phyloP scores from a whole-genome alignment of 306 rosid species.

The Calophaca sinica region DNA sequence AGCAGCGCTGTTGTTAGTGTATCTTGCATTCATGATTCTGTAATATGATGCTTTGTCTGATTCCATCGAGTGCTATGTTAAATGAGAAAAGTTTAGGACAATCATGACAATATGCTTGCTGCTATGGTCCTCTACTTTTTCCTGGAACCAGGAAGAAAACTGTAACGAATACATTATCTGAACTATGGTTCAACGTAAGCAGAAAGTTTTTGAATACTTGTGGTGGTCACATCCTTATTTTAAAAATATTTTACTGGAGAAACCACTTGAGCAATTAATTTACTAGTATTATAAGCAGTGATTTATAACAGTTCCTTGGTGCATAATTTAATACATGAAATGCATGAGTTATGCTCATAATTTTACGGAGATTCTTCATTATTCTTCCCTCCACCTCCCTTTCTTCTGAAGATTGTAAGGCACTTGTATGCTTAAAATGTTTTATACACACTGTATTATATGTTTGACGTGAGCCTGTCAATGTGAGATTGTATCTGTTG shows the following conservation, averaged over 20 bases:
- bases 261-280: not conserved
- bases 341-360: not conserved
- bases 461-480: not conserved
- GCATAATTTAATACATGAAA: not conserved
- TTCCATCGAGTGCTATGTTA: conserved; percentile 12
- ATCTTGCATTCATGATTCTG: conserved; percentile 33
- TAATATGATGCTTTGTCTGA: conserved; percentile 16
- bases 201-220: conserved; percentile 13
- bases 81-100: conserved; percentile 4
- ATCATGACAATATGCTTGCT: conserved; percentile 21
- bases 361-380: not conserved
- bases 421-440: not conserved
- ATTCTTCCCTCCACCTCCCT: not conserved
- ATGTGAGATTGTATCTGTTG: conserved; percentile 29
- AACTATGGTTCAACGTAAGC: conserved; percentile 7
- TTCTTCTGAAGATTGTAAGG: not conserved
- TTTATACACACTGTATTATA: not conserved
- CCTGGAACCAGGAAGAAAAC: conserved; percentile 14
- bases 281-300: conserved; percentile 4
- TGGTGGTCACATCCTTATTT: not conserved
- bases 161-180: not conserved
- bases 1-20: conserved; percentile 4
- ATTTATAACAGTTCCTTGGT: not conserved
- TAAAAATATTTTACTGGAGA: conserved; percentile 22
- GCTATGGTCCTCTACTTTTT: conserved; percentile 36